Conservation (phyloP, 495 filamentous ascomycete species). For the Trichoderma reesei region DNA sequence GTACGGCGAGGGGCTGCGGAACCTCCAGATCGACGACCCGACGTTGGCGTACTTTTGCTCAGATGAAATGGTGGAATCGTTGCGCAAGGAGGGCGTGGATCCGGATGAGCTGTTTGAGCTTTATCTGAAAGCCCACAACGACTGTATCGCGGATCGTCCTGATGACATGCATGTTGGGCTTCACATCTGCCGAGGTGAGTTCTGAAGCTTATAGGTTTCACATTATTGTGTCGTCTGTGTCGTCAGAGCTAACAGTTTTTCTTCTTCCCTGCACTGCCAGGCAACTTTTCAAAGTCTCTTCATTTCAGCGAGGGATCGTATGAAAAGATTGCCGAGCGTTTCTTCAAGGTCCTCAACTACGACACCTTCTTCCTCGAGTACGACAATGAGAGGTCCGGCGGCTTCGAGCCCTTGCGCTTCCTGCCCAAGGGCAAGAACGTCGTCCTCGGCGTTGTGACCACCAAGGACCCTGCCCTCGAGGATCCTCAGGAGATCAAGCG, state of each 20-base stretch:
- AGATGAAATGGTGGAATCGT: constrained; percentile 61
- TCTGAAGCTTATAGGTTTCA: neutral
- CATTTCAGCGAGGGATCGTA: constrained; percentile 77
- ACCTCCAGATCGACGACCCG: constrained; percentile 68
- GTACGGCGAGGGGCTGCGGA: constrained; percentile 58
- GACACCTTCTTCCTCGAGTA: constrained; percentile 81
- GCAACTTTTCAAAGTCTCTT: constrained; percentile 69
- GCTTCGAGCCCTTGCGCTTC: constrained; percentile 67
- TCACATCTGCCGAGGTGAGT: constrained; percentile 53
- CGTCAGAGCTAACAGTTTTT: neutral
- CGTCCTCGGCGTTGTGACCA: constrained; percentile 65
- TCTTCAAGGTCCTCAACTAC: constrained; percentile 66
- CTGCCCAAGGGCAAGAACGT: constrained; percentile 66
- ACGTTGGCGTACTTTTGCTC: constrained; percentile 76
- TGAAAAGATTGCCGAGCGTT: constrained; percentile 67
- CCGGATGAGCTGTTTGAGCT: constrained; percentile 57
- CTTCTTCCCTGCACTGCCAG: constrained; percentile 17
- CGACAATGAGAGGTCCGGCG: constrained; percentile 38
- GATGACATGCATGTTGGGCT: constrained; percentile 67
- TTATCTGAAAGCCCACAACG: constrained; percentile 72
- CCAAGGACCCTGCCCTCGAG: constrained; percentile 64
- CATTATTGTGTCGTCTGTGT: neutral
- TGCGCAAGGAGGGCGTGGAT: constrained; percentile 50
- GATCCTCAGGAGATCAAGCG: constrained; percentile 64
- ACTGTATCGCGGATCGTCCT: constrained; percentile 51